Percentiles rank a stretch among this genome's conserved stretches.
Evolutionary conservation across 441 rosid species (phyloP).

Genomic region (Bocquillonia castaneifolia): DNA sequence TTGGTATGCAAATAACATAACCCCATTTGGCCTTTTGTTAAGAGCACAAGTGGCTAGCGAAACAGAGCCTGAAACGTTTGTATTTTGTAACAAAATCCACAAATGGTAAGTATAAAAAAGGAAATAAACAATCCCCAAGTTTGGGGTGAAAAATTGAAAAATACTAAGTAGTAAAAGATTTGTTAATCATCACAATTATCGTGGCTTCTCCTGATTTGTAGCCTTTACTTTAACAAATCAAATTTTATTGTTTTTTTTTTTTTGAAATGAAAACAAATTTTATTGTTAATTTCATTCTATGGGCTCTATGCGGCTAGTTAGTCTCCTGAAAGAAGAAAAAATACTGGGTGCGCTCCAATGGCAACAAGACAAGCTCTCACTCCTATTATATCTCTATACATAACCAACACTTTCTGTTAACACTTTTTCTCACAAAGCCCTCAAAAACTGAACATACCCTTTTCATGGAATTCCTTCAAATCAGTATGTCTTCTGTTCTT

Average conservation of each 20-base stretch:
- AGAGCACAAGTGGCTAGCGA: too few relatives aligned
- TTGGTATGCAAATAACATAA: too few relatives aligned
- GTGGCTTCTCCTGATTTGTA: constrained; percentile 9
- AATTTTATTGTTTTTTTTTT: neutral
- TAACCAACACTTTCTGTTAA: neutral
- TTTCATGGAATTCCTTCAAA: constrained; percentile 31
- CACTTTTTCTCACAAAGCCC: neutral
- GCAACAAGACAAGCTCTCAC: neutral
- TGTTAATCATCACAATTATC: neutral
- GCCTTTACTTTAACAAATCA: neutral
- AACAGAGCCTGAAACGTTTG: too few relatives aligned
- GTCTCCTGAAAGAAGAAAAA: neutral
- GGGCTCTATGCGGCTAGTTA: neutral
- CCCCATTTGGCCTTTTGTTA: too few relatives aligned
- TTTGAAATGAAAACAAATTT: too few relatives aligned
- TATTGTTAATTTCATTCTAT: neutral
- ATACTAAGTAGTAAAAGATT: too few relatives aligned
- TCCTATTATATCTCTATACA: neutral
- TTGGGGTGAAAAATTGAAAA: too few relatives aligned
- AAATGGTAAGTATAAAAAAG: neutral
- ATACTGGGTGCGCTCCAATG: constrained; percentile 4
- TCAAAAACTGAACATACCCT: neutral
- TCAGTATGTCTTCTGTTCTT: constrained; percentile 33
- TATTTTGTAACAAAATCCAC: too few relatives aligned
- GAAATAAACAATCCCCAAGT: neutral